Evolutionary conservation across 768 basidiomycete species (phyloP).

Genomic region (Amanita phalloides): DNA sequence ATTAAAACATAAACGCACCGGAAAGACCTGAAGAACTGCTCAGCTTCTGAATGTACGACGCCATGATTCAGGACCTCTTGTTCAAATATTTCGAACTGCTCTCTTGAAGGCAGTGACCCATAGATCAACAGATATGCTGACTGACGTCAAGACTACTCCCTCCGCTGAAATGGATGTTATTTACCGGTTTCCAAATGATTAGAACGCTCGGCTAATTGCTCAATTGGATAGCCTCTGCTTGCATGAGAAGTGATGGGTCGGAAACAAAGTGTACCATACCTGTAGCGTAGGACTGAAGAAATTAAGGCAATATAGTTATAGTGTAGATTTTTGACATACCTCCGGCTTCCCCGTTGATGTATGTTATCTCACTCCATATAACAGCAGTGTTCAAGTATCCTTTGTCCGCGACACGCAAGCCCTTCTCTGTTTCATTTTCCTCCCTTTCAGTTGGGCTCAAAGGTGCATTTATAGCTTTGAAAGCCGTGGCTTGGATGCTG

Average conservation of each 20-base stretch:
- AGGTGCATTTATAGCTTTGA: slow-evolving; percentile 65
- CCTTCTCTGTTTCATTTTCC: slow-evolving; percentile 79
- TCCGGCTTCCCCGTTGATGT: slow-evolving; percentile 85
- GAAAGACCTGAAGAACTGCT: slow-evolving; percentile 60
- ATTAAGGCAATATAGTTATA: background rate
- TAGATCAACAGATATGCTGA: slow-evolving; percentile 81
- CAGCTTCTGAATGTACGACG: slow-evolving; percentile 55
- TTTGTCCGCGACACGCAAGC: slow-evolving; percentile 68
- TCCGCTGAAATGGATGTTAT: slow-evolving; percentile 1
- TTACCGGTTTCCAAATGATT: slow-evolving; percentile 64
- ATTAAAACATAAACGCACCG: slow-evolving; percentile 23
- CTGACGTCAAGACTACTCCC: background rate
- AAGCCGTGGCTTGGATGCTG: slow-evolving; percentile 67
- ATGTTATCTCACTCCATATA: slow-evolving; percentile 73
- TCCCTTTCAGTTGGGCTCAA: slow-evolving; percentile 47
- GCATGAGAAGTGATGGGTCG: background rate
- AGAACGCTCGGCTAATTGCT: slow-evolving; percentile 74
- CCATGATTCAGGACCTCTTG: slow-evolving; percentile 73
- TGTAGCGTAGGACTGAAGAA: slow-evolving; percentile 53
- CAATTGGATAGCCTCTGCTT: slow-evolving; percentile 81
- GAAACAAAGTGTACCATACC: slow-evolving; percentile 25
- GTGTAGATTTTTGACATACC: slow-evolving; percentile 25
- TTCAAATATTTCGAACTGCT: slow-evolving; percentile 55
- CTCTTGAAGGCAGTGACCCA: slow-evolving; percentile 59
- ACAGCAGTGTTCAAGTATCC: slow-evolving; percentile 82